Evolutionary conservation across 2,329 filamentous ascomycete genomes (phyloP).

Genomic region (Exophiala aquamarina): DNA sequence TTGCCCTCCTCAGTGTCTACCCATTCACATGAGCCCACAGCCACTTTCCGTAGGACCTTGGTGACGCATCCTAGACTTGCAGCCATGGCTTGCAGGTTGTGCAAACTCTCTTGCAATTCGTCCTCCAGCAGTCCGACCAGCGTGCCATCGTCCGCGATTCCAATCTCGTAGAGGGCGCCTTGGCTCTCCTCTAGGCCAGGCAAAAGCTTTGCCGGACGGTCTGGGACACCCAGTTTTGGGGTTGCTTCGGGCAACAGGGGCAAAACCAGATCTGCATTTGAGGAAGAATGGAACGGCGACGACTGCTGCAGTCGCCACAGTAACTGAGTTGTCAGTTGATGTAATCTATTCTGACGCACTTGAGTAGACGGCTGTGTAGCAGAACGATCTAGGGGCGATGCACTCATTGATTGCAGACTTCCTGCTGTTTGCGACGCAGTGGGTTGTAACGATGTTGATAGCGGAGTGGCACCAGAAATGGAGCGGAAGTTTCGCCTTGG

Average conservation of each 20-base stretch:
- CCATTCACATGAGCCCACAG: slow-evolving; percentile 78
- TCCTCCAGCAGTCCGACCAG: slow-evolving; percentile 85
- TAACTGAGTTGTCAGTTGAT: slow-evolving; percentile 91
- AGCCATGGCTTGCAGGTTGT: slow-evolving; percentile 85
- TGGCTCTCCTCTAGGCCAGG: slow-evolving; percentile 88
- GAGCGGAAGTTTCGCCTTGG: slow-evolving; percentile 71
- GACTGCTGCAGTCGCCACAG: slow-evolving; percentile 95
- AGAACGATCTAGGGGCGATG: slow-evolving; percentile 30
- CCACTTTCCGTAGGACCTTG: slow-evolving; percentile 75
- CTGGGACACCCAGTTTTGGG: slow-evolving; percentile 56
- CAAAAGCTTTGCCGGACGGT: slow-evolving; percentile 55
- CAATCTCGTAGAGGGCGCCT: slow-evolving; percentile 93
- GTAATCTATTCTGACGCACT: slow-evolving; percentile 76
- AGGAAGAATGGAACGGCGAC: slow-evolving; percentile 82
- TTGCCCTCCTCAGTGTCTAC: slow-evolving; percentile 25
- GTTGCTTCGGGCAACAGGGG: slow-evolving; percentile 70
- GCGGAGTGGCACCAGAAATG: slow-evolving; percentile 59
- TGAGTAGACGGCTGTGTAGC: slow-evolving; percentile 58
- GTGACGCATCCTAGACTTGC: slow-evolving; percentile 85
- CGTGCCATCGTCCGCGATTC: slow-evolving; percentile 89
- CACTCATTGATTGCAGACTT: slow-evolving; percentile 19
- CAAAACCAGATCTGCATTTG: slow-evolving; percentile 71
- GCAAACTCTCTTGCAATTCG: slow-evolving; percentile 87
- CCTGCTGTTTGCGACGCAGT: slow-evolving; percentile 30
- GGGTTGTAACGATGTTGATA: slow-evolving; percentile 27